Base-by-base conservation (phyloP, 1,284 basidiomycete genomes). In the Cryptococcus maquisensis region DNA sequence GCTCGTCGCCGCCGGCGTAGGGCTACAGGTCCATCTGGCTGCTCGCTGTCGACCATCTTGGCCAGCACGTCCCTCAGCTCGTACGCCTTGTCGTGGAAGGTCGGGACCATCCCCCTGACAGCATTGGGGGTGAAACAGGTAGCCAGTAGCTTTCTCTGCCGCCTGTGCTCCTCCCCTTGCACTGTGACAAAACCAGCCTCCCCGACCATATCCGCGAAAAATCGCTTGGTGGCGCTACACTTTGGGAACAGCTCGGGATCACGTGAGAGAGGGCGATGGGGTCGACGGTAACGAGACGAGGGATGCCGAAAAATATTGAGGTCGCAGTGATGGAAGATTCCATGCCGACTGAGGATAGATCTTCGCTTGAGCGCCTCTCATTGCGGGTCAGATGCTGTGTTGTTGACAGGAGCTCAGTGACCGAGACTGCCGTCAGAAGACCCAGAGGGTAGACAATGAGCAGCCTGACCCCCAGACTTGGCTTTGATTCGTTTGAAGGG, bases 241-340 rank as follows among this genome's bases (percentile, higher is more conserved):
- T 86, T 87, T n/a, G 83, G 83, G 65, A 83, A 86, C 39, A 81
- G 78, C 64, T 86, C 83, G 1, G 81, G 78, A 52, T 80, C 51
- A 87, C 81, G 57, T 86, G 79, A 3, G 80, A 77, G 26, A 87
- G 71, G 0, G 84, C 84, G 26, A 77, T 72, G 0, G 81, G 80
- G 68, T 87, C 85, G 44, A 79, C 80, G n/a, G 82, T 82, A 72
- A 83, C 75, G 47, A 87, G 73, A 12, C 83, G 75, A 6, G 52
- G 55, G 9, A 51, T 23, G 23, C 64, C 55, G 12, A 58, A 47
- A 16, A 61, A 21, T 8, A 49, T n/a, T n/a, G n/a, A n/a, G n/a
- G n/a, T n/a, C n/a, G n/a, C n/a, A n/a, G n/a, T n/a, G n/a, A n/a
- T n/a, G n/a, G n/a, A n/a, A n/a, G n/a, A n/a, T n/a, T n/a, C n/a